Evolutionary conservation across 2,329 filamentous ascomycete genomes (phyloP).

Genomic region (Neoarthrinium moseri): DNA sequence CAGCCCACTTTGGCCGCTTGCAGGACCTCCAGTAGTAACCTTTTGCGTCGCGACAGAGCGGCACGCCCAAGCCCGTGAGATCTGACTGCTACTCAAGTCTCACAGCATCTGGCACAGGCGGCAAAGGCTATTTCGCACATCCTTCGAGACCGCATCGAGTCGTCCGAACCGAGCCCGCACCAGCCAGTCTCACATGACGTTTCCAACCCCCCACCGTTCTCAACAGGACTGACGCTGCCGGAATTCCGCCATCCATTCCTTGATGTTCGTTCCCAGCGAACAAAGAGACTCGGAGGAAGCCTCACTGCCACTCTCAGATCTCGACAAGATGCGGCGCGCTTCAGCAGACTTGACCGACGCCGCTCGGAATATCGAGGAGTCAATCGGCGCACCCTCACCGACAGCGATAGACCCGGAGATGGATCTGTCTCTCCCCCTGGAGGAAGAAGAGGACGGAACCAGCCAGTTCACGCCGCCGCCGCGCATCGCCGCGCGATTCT

Average conservation of each 20-base stretch:
- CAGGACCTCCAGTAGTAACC: background rate
- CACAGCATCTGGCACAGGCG: background rate
- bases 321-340: slow-evolving; percentile 39
- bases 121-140: background rate
- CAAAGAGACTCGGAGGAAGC: background rate
- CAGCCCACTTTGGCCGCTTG: background rate
- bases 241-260: background rate
- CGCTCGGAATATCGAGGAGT: slow-evolving; percentile 37
- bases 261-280: background rate
- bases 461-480: slow-evolving; percentile 64
- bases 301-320: slow-evolving; percentile 1
- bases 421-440: slow-evolving; percentile 26
- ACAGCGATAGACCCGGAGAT: slow-evolving; percentile 26
- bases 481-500: slow-evolving; percentile 77
- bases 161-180: background rate
- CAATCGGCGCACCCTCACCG: slow-evolving; percentile 27
- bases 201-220: slow-evolving; percentile 3
- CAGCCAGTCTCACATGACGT: slow-evolving; percentile 4
- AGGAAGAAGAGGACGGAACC: slow-evolving; percentile 31
- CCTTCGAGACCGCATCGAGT: background rate
- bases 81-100: background rate
- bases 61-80: background rate
- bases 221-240: background rate
- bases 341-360: slow-evolving; percentile 41
- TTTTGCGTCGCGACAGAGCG: background rate